Evolutionary conservation across 805 yeast genomes (phyloP), one percentile per base, ranked within the genome.

Genomic region (Metschnikowia hibisci): DNA sequence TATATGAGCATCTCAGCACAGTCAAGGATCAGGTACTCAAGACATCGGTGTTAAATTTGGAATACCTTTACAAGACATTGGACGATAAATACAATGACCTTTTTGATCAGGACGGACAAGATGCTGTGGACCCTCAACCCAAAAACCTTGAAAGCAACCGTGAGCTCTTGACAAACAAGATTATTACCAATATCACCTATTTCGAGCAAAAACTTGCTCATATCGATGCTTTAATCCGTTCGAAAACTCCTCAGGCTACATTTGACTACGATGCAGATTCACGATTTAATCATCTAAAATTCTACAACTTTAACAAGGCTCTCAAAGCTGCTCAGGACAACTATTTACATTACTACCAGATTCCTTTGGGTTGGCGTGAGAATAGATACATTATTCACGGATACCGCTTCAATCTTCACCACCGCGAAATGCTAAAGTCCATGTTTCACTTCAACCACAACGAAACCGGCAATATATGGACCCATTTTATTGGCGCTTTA

Each of bases 331-430:
- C 67, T 3, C 59, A 65, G 45, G 15, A 38, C 6, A 35, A 20
- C 10, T 46, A 53, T 37, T 64, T 91, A 32, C 88, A 87, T 52
- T 87, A 83, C 61, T 87, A 86, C 58, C 95, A 91, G 61, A 69
- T 91, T 33, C 99, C 99, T 2, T 78, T 83, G 52, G 87, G 85
- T 37, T 91, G 96, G 96, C 77, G 95, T 57, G 97, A 90, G 64
- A 91, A 93, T 65, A 81, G 88, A 45, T 89, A 77, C 62, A 87
- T 93, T 45, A 70, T 84, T 15, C 69, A 78, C 43, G 98, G 98
- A 3, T 93, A 91, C 66, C 71, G 97, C 47, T 93, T 91, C 64
- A 81, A 84, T 48, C 67, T 77, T 44, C 74, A 77, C 32, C 89
- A 84, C 57, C 25, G 56, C 6, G 73, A 76, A 42, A 84, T 93